Evolutionary conservation across 805 yeast species (phyloP).

Genomic region (Wickerhamiella sorbophila): DNA sequence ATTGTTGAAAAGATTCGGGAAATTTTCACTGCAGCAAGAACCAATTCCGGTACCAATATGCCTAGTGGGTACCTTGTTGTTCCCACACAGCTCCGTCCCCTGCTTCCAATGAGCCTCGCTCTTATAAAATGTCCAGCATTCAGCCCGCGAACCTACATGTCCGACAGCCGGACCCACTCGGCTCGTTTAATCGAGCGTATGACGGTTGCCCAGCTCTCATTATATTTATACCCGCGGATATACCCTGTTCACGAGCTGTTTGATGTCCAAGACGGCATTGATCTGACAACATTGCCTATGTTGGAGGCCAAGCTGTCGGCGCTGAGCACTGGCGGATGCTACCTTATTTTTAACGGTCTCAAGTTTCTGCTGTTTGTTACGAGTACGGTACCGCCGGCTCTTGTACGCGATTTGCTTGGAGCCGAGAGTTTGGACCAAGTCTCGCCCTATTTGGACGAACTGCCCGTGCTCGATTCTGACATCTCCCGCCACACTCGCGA

Average conservation of each 20-base stretch:
- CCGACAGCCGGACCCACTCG: slow-evolving; percentile 50
- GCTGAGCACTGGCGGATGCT: slow-evolving; percentile 49
- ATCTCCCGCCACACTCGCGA: slow-evolving; percentile 56
- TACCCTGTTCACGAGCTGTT: slow-evolving; percentile 51
- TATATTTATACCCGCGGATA: slow-evolving; percentile 67
- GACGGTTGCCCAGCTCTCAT: slow-evolving; percentile 42
- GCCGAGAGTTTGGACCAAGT: slow-evolving; percentile 29
- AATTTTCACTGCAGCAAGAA: slow-evolving; percentile 45
- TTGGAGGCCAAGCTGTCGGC: slow-evolving; percentile 11
- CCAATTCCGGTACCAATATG: slow-evolving; percentile 26
- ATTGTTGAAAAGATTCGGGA: slow-evolving; percentile 41
- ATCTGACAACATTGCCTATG: neutral
- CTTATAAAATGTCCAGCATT: slow-evolving; percentile 57
- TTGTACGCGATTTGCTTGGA: slow-evolving; percentile 67
- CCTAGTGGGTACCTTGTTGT: slow-evolving; percentile 54
- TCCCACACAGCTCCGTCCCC: slow-evolving; percentile 64
- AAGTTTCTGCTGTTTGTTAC: slow-evolving; percentile 51
- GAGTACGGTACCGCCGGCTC: slow-evolving; percentile 39
- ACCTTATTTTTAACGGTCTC: slow-evolving; percentile 58
- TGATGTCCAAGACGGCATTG: neutral
- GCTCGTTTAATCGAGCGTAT: slow-evolving; percentile 37
- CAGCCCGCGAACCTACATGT: slow-evolving; percentile 32
- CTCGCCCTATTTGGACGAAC: slow-evolving; percentile 36
- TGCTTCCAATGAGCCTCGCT: slow-evolving; percentile 53
- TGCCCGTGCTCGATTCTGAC: slow-evolving; percentile 59